Evolutionary conservation across 352 stramenopile genomes (phyloP), one percentile per base, ranked within the genome.

Genomic region (Plasmopara muralis): DNA sequence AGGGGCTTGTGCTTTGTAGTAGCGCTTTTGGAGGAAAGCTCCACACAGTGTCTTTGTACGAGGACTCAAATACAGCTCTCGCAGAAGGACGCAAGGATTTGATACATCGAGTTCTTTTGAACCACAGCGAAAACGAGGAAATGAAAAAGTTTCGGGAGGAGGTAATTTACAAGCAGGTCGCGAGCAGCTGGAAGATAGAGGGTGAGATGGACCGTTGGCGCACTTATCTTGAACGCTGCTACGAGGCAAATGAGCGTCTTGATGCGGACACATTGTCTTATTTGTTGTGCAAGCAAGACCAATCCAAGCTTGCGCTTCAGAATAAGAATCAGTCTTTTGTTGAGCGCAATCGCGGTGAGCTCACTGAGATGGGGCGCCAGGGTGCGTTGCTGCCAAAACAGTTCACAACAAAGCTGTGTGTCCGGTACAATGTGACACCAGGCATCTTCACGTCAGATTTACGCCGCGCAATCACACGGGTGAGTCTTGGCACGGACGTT

Each of bases 1-100:
- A 97, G 38, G 88, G 87, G 2, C 76, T 97, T 20, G 69, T 97
- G 6, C 68, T 97, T 39, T 64, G 85, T 20, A 88, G 77, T 52
- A 90, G 78, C 41, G 74, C 74, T 2, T 95, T 96, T 46, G 82
- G 82, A 33, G 79, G 79, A 15, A 89, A 87, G 50, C 70, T 85
- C 29, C 82, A 89, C 62, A 74, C 77, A 0, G 84, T 93, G 10
- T 90, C 82, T 14, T 55, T 94, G 9, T 77, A 83, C 18, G 54
- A 76, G 29, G 81, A 92, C 47, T 59, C 67, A 15, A 91, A 90
- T 57, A 85, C 81, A 3, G 49, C 45, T 39, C 65, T 89, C 2
- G 77, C 74, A 3, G 76, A 68, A 39, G 72, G 85, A 43, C 67
- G 64, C 9, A 72, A 74, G 35, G 57, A 77, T 28, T 48, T 89